Evolutionary conservation across 768 basidiomycete genomes (phyloP).

Genomic region (Mycena rebaudengoi): DNA sequence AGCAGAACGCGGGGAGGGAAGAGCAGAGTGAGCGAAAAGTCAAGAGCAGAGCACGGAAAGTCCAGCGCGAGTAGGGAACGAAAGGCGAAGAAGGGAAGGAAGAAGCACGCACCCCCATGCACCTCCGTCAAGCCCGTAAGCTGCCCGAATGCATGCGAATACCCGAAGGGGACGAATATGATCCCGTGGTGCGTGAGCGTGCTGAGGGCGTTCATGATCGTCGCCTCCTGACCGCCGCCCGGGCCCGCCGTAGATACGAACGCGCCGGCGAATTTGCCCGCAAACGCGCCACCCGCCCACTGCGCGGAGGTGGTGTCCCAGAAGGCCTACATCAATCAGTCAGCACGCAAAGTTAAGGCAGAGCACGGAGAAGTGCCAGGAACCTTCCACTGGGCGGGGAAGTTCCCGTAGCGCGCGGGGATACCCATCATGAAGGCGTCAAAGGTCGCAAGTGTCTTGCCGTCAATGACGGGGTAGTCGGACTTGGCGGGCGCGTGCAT

Average conservation of each 20-base stretch:
- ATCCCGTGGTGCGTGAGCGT: slow-evolving; percentile 79
- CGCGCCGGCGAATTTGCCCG: slow-evolving; percentile 78
- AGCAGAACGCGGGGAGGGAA: no score
- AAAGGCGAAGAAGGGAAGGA: no score
- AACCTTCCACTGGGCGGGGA: slow-evolving; percentile 76
- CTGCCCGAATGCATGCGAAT: slow-evolving; percentile 36
- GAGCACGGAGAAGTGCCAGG: not conserved
- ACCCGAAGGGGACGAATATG: slow-evolving; percentile 77
- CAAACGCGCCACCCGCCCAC: slow-evolving; percentile 66
- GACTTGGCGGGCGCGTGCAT: slow-evolving; percentile 80
- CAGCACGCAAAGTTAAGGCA: not conserved
- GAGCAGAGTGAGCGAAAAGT: no score
- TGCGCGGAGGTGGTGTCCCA: slow-evolving; percentile 80
- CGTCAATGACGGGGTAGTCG: slow-evolving; percentile 72
- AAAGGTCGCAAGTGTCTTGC: slow-evolving; percentile 59
- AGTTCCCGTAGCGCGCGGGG: slow-evolving; percentile 79
- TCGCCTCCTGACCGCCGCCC: slow-evolving; percentile 84
- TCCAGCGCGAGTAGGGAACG: no score
- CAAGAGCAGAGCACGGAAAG: no score
- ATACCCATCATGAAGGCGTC: slow-evolving; percentile 81
- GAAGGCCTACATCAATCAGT: slow-evolving; percentile 56
- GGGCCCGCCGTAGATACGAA: slow-evolving; percentile 79
- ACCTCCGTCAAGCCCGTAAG: slow-evolving; percentile 56
- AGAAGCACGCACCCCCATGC: slow-evolving; percentile 55
- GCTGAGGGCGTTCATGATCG: slow-evolving; percentile 58